These are phyloP conservation scores for Hymenoscyphus linearis DNA, from an alignment of 2,329 filamentous ascomycete species.

Conservation along the genomic window DNA sequence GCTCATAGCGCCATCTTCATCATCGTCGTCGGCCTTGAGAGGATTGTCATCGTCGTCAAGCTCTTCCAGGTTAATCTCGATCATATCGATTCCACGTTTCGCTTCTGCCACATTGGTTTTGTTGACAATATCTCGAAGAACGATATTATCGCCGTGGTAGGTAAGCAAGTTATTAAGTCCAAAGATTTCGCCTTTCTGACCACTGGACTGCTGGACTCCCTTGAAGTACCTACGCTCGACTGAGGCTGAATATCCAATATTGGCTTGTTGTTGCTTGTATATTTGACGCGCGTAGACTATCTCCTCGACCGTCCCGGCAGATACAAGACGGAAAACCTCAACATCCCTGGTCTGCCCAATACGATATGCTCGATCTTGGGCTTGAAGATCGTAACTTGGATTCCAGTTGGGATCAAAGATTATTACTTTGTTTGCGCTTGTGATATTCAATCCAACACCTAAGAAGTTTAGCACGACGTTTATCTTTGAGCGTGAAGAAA, in stretches of 20 bases:
- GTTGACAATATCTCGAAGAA: conserved; percentile 93
- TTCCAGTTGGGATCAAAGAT: conserved; percentile 99
- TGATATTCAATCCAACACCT: conserved; percentile 88
- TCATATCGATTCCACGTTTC: conserved; percentile 73
- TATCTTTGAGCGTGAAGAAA: not conserved
- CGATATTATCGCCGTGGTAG: conserved; percentile 71
- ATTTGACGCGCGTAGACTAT: conserved; percentile 96
- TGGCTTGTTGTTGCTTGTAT: conserved; percentile 98
- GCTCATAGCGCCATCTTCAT: conserved; percentile 58
- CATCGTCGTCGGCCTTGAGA: conserved; percentile 39
- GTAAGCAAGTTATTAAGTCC: conserved; percentile 82
- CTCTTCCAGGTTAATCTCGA: conserved; percentile 68
- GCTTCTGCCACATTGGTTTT: conserved; percentile 97
- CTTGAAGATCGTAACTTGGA: conserved; percentile 87
- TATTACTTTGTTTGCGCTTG: conserved; percentile 95
- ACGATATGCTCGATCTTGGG: conserved; percentile 91
- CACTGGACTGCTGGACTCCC: conserved; percentile 79
- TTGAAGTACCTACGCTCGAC: conserved; percentile 92
- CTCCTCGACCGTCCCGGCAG: conserved; percentile 89
- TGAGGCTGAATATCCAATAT: conserved; percentile 92
- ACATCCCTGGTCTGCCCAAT: conserved; percentile 92
- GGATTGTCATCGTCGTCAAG: conserved; percentile 47
- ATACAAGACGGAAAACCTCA: conserved; percentile 89
- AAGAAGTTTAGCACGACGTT: not conserved
- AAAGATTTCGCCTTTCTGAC: conserved; percentile 89